Percentiles rank a stretch among this genome's conserved stretches.
Evolutionary conservation across 139 green algal species (phyloP).

Genomic region (Haematococcus lacustris): DNA sequence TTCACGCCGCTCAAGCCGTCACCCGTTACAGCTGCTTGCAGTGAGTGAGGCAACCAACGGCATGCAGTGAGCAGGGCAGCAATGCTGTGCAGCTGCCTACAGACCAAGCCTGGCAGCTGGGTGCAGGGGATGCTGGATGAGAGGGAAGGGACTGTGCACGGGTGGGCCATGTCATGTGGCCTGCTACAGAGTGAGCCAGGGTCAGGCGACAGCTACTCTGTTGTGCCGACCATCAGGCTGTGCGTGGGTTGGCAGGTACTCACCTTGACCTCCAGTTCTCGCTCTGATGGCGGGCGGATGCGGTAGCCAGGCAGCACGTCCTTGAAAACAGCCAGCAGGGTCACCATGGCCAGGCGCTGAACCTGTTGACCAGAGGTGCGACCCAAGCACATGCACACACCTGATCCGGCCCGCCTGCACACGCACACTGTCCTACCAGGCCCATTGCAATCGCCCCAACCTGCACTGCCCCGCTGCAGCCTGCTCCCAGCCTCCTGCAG

Average conservation of each 20-base stretch:
- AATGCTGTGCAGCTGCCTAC: too few species aligned
- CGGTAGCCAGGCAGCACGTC: constrained; percentile 79
- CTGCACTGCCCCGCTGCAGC: background rate
- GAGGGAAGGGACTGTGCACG: too few species aligned
- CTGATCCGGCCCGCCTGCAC: background rate
- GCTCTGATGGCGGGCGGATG: constrained; percentile 66
- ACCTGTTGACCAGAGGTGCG: constrained; percentile 24
- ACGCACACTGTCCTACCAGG: background rate
- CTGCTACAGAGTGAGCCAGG: too few species aligned
- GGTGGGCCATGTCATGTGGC: too few species aligned
- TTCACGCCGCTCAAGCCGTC: too few species aligned
- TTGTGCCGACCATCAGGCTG: too few species aligned
- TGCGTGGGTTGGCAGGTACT: background rate
- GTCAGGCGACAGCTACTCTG: too few species aligned
- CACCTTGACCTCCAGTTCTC: constrained; percentile 52
- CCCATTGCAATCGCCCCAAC: background rate
- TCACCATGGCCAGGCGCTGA: constrained; percentile 71
- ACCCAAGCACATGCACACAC: background rate
- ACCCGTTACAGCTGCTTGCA: too few species aligned
- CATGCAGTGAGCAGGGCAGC: too few species aligned
- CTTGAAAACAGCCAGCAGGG: constrained; percentile 71
- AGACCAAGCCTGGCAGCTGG: too few species aligned
- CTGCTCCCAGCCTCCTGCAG: background rate
- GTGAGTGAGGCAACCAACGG: too few species aligned
- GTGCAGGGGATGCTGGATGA: too few species aligned